phyloP scores from a whole-genome alignment of 495 filamentous ascomycete genomes.

The Penicillium dipodomyicola region DNA sequence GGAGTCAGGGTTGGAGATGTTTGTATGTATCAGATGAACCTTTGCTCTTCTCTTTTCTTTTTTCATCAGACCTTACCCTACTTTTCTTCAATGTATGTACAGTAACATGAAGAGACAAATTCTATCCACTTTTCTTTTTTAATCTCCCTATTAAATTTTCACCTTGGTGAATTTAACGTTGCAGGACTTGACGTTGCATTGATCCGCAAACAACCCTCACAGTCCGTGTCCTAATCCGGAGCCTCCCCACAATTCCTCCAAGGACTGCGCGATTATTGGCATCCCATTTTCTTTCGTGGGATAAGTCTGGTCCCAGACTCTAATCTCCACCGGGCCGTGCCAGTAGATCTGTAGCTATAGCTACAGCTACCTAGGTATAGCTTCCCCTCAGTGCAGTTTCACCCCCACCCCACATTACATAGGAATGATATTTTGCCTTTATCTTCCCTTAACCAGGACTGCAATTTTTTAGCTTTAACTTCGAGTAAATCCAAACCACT shows the following conservation, averaged over 20 bases:
- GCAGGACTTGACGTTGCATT: background rate
- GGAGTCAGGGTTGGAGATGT: background rate
- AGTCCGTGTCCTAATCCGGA: background rate
- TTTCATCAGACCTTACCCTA: background rate
- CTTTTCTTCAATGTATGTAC: slow-evolving; percentile 2
- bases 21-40: background rate
- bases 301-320: background rate
- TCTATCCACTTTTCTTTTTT: background rate
- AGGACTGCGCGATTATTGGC: slow-evolving; percentile 1
- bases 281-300: background rate
- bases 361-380: background rate
- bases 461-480: background rate
- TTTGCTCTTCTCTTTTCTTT: background rate
- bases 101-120: background rate
- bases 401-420: background rate
- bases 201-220: slow-evolving; percentile 2
- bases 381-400: background rate
- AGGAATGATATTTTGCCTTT: background rate
- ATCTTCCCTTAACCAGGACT: background rate
- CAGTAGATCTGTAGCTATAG: background rate
- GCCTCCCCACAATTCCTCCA: background rate
- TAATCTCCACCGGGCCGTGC: background rate
- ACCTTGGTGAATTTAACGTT: background rate
- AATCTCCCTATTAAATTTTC: background rate
- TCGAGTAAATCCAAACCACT: background rate